A percentile compares a stretch with the other conserved stretches of the same genome.
Conservation (phyloP, 208 protist genomes). For the Trypanosoma grayi region DNA sequence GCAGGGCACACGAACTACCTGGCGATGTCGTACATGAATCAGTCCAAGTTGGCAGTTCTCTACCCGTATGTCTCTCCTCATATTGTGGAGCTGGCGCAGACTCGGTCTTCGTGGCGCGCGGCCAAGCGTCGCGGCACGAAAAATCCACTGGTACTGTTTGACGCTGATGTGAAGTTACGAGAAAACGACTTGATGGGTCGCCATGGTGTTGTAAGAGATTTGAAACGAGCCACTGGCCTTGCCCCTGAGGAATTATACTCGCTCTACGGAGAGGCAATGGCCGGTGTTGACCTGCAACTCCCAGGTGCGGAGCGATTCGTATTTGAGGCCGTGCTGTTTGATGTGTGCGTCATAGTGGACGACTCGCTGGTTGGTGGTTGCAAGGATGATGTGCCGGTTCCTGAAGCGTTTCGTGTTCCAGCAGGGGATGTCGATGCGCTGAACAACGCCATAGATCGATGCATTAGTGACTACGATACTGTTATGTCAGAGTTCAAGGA, state of each 20-base stretch:
- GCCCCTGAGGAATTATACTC: slow-evolving; percentile 19
- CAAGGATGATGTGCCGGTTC: slow-evolving; percentile 24
- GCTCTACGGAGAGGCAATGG: slow-evolving; percentile 20
- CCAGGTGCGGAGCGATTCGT: slow-evolving; percentile 30
- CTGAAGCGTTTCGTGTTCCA: slow-evolving; percentile 21
- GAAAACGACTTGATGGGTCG: slow-evolving; percentile 1
- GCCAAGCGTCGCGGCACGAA: neutral
- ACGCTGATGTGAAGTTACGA: slow-evolving; percentile 10
- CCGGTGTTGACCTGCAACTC: slow-evolving; percentile 19
- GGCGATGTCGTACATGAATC: slow-evolving; percentile 24
- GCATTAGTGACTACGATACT: slow-evolving; percentile 12
- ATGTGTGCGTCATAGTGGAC: slow-evolving; percentile 25
- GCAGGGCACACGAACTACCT: slow-evolving; percentile 27
- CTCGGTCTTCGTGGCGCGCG: neutral
- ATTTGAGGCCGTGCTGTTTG: slow-evolving; percentile 29
- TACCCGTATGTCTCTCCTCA: slow-evolving; percentile 32
- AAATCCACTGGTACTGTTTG: slow-evolving; percentile 22
- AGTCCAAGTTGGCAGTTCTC: slow-evolving; percentile 20
- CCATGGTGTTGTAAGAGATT: neutral
- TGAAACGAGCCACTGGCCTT: slow-evolving; percentile 16
- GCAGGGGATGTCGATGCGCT: slow-evolving; percentile 14
- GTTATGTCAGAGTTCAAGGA: slow-evolving; percentile 7
- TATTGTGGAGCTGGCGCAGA: slow-evolving; percentile 23
- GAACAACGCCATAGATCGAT: slow-evolving; percentile 12
- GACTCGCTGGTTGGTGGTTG: slow-evolving; percentile 18